Base-by-base conservation (phyloP, 2,329 filamentous ascomycete genomes). In the Fusarium graminum region DNA sequence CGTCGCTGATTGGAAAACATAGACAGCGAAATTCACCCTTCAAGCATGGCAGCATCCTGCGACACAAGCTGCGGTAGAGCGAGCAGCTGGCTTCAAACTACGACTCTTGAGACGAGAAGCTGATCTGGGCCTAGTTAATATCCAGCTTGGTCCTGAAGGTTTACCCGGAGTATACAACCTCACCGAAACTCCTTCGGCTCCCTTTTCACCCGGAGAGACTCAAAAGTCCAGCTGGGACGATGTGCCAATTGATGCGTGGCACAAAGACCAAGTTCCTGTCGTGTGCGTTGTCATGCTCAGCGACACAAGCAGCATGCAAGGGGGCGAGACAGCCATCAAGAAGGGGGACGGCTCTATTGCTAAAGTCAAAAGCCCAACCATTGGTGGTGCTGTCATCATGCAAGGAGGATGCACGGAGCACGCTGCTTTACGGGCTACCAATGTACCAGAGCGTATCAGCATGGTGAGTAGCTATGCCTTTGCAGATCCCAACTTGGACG, bases 231-330 rank as follows among this genome's bases (percentile, higher is more conserved):
- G 10, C 39, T 58, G 40, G 14, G 54, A 54, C 14, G 19, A 55
- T 4, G 26, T 55, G 39, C 54, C 50, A 7, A 32, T 64, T 17
- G 61, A 64, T 7, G 47, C 42, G 3, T 67, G 65, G 65, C 65
- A 67, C 32, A 59, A 55, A 34, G 65, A 67, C 29, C 44, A 46
- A 28, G 54, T 52, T 11, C 63, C 65, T 2, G 55, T 55, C 11
- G 65, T 67, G 3, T 55, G 52, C 19, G 65, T 67, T 19, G 32
- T 58, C 8, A 67, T 67, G 65, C 63, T 67, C 7, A 67, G 63
- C 16, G 63, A 67, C 29, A 59, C 52, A 17, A 52, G 40, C 7
- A 44, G 41, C 9, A 67, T 67, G 65, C 32, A 56, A 19, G 65
- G 65, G 7, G 65, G 65, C 4, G 65, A 67, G 14, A 67, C 65